Evolutionary conservation across 768 basidiomycete genomes (phyloP).

Genomic region (Cystobasidium onofrii): DNA sequence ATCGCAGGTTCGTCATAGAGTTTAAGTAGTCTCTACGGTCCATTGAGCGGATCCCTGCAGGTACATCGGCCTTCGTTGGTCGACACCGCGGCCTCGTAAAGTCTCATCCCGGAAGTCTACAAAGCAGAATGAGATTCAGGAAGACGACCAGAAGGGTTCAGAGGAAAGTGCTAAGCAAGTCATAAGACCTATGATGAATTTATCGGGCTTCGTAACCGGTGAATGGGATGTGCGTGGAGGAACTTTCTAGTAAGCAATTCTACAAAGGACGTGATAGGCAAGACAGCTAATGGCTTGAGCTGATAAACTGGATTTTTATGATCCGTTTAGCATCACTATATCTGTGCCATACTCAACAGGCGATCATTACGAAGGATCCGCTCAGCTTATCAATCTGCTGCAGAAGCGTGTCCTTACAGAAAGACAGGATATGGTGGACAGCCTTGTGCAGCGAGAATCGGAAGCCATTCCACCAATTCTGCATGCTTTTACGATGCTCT

Average conservation of each 20-base stretch:
- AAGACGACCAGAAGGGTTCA: background rate
- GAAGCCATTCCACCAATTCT: background rate
- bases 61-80: conserved; percentile 14
- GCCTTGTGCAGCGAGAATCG: background rate
- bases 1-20: background rate
- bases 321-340: conserved; percentile 7
- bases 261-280: too few species aligned
- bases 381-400: conserved; percentile 7
- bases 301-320: too few species aligned
- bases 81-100: conserved; percentile 7
- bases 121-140: background rate
- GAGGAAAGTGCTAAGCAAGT: background rate
- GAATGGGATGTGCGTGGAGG: conserved; percentile 5
- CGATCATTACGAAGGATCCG: conserved; percentile 21
- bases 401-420: background rate
- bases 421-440: background rate
- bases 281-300: background rate
- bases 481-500: conserved; percentile 10
- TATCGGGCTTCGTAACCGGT: conserved; percentile 2
- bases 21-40: too few species aligned
- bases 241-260: conserved; percentile 1
- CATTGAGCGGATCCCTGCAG: background rate
- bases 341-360: conserved; percentile 8
- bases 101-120: background rate
- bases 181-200: background rate